These are phyloP conservation scores for Lactifluus volemus DNA, from an alignment of 768 basidiomycete species.

Conservation along the genomic window DNA sequence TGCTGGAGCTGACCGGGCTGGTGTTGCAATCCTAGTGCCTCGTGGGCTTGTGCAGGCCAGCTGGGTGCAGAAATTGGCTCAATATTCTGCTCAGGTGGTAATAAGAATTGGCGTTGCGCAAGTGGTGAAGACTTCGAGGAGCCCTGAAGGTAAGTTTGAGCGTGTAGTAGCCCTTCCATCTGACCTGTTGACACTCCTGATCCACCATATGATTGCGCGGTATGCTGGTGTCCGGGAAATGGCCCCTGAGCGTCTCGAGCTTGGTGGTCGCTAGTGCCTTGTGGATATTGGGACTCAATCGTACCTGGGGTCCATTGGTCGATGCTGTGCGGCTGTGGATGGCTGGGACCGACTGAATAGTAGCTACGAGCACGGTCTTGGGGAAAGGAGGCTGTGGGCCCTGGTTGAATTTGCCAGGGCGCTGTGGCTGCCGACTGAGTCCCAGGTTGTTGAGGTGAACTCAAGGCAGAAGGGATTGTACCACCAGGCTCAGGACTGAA, in stretches of 20 bases:
- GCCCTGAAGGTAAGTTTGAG: not conserved
- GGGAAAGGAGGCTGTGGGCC: constrained; percentile 20
- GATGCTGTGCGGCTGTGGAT: not conserved
- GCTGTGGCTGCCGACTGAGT: constrained; percentile 8
- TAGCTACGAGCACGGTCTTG: constrained; percentile 16
- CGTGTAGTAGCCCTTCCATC: not conserved
- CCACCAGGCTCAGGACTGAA: not conserved
- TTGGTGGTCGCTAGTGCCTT: constrained; percentile 2
- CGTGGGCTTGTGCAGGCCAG: not conserved
- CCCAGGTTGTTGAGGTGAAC: constrained; percentile 8
- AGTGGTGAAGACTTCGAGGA: not conserved
- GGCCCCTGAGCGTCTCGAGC: not conserved
- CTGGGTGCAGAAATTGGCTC: not conserved
- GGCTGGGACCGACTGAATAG: not conserved
- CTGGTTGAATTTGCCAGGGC: constrained; percentile 2
- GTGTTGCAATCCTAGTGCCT: not conserved
- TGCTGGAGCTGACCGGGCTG: not conserved
- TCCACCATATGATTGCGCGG: too few species aligned
- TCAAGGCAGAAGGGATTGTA: not conserved
- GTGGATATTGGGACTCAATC: constrained; percentile 3
- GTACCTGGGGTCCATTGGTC: not conserved
- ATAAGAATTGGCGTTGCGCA: not conserved
- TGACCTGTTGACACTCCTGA: not conserved
- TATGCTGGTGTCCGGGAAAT: not conserved
- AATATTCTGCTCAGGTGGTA: not conserved